A percentile compares a stretch with the other conserved stretches of the same genome.
Evolutionary conservation across 148 eudicot genomes (phyloP).

Genomic region (Selenicereus undatus): DNA sequence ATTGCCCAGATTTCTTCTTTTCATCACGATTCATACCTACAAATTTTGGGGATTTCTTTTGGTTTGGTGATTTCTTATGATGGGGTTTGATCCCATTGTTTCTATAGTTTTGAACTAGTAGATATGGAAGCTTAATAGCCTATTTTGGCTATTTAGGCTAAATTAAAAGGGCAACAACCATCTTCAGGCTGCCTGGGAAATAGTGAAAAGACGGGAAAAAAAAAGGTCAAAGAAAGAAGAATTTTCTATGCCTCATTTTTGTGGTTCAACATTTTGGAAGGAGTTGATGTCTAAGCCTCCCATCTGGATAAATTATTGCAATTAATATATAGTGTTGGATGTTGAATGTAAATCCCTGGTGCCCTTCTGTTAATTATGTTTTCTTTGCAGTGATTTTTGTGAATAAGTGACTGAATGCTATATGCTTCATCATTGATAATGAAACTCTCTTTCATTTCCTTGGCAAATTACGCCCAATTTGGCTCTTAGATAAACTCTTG

Average conservation of each 20-base stretch:
- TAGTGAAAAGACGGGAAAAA: no score
- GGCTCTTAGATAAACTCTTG: no score
- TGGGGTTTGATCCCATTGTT: no score
- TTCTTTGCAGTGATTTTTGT: neutral
- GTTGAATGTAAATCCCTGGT: neutral
- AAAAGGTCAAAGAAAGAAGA: neutral
- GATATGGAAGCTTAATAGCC: no score
- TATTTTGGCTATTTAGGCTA: conserved; percentile 8
- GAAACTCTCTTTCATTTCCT: neutral
- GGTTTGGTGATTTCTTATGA: no score
- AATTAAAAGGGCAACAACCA: neutral
- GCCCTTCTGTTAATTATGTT: neutral
- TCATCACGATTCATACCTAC: no score
- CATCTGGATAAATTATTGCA: neutral
- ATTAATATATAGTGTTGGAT: neutral
- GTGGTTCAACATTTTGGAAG: neutral
- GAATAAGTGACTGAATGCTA: neutral
- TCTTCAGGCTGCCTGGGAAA: neutral
- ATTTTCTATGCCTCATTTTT: neutral
- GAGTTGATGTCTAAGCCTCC: neutral
- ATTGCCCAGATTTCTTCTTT: no score
- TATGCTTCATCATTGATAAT: neutral
- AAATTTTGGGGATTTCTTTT: no score
- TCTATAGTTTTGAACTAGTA: no score
- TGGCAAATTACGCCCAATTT: no score